Evolutionary conservation across 2,329 filamentous ascomycete species (phyloP).

Genomic region (Beauveria rudraprayagi): DNA sequence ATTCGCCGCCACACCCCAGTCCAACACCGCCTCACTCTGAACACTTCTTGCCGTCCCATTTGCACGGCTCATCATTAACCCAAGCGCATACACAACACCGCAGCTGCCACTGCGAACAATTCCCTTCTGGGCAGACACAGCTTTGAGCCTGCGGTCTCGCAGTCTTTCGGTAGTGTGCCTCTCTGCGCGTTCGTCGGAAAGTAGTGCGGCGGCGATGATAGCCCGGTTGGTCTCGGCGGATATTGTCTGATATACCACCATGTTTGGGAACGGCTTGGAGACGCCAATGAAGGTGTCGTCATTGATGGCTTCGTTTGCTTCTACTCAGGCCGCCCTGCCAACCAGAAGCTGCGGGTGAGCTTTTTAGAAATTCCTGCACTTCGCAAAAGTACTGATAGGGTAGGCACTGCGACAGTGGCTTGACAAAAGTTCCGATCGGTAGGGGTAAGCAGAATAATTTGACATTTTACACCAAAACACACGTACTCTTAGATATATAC

Average conservation of each 20-base stretch:
- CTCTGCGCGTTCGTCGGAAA: not conserved
- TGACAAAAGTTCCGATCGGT: no score
- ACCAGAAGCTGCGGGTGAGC: not conserved
- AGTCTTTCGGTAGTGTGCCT: not conserved
- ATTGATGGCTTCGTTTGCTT: not conserved
- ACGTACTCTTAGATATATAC: no score
- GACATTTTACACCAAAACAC: no score
- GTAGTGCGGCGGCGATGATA: not conserved
- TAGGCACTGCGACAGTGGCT: no score
- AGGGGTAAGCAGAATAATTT: no score
- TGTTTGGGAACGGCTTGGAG: not conserved
- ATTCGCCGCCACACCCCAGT: not conserved
- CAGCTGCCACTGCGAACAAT: not conserved
- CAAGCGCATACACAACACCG: not conserved
- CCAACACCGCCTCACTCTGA: not conserved
- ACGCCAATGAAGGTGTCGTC: not conserved
- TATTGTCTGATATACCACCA: not conserved
- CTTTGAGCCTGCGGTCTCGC: not conserved
- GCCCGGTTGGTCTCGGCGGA: not conserved
- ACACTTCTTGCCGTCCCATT: not conserved
- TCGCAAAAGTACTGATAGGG: not conserved
- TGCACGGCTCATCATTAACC: not conserved
- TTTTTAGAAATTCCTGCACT: not conserved
- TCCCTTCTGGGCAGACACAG: not conserved
- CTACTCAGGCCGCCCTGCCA: not conserved